Conservation (phyloP, 192 early-diverging fungal species). For the Mortierella alpina region DNA sequence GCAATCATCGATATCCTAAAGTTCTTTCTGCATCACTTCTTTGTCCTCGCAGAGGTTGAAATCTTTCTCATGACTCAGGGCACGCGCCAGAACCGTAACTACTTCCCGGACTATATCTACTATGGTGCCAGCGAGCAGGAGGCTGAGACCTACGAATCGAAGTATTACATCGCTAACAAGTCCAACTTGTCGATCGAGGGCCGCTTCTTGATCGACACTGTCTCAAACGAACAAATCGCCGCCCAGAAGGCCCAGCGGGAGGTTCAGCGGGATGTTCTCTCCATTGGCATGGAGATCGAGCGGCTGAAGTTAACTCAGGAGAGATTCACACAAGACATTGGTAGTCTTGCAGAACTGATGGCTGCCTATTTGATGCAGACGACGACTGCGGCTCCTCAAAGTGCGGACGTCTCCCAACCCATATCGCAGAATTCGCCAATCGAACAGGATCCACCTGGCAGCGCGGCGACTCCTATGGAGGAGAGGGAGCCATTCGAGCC, state of each 20-base stretch:
- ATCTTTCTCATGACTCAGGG: conserved; percentile 23
- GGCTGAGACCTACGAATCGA: conserved; percentile 43
- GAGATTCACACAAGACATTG: conserved; percentile 21
- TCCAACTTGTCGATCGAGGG: conserved; percentile 47
- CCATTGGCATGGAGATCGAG: conserved; percentile 4
- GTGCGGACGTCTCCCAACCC: not conserved
- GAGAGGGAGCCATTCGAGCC: not conserved
- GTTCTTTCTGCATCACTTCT: not conserved
- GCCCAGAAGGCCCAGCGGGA: conserved; percentile 15
- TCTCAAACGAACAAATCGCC: conserved; percentile 19
- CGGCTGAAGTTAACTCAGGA: conserved; percentile 18
- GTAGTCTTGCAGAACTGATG: conserved; percentile 4
- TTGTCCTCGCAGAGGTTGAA: conserved; percentile 28
- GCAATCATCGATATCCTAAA: not conserved
- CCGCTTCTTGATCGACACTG: conserved; percentile 39
- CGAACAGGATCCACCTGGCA: conserved; percentile 21
- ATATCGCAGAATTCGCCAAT: conserved; percentile 7
- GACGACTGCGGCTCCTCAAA: not conserved
- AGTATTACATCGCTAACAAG: conserved; percentile 33
- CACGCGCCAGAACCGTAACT: conserved; percentile 45
- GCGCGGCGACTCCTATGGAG: not conserved
- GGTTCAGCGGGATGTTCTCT: conserved; percentile 26
- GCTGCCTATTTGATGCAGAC: conserved; percentile 25
- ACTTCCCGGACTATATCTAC: conserved; percentile 49
- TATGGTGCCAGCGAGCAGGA: conserved; percentile 49